A percentile compares a stretch with the other conserved stretches of the same genome.
Evolutionary conservation across 345 rosid species (phyloP).

Genomic region (Gossypium rotundifolium): DNA sequence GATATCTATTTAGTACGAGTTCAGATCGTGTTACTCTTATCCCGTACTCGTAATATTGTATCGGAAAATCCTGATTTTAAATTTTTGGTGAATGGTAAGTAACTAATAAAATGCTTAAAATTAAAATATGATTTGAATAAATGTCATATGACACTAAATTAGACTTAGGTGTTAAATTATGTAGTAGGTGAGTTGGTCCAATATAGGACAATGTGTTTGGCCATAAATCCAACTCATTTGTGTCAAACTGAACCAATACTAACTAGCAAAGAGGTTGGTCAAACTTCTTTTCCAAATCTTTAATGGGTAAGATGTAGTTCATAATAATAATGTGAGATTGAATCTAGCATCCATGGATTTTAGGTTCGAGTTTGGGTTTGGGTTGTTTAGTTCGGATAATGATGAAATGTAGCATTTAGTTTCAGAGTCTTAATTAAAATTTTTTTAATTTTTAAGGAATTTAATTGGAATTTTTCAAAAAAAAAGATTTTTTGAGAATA

Average conservation of each 20-base stretch:
- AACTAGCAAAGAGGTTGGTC: not conserved
- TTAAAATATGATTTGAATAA: not conserved
- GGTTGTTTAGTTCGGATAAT: too few species aligned
- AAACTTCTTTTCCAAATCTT: not conserved
- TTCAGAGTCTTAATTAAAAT: too few species aligned
- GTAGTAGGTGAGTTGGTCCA: not conserved
- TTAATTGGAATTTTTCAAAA: too few species aligned
- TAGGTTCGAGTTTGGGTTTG: too few species aligned
- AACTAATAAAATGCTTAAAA: not conserved
- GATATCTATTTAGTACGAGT: too few species aligned
- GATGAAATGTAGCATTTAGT: too few species aligned
- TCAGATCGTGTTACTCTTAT: accelerated
- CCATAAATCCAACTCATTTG: not conserved
- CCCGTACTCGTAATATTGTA: accelerated
- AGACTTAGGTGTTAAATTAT: not conserved
- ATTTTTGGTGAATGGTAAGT: not conserved
- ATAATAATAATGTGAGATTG: too few species aligned
- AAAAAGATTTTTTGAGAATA: too few species aligned
- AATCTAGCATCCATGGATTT: too few species aligned
- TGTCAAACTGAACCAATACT: not conserved
- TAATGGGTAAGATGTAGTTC: not conserved
- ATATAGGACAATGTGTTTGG: not conserved
- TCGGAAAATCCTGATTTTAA: not conserved
- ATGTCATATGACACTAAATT: not conserved
- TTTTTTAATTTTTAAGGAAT: too few species aligned